Evolutionary conservation across 495 filamentous ascomycete species (phyloP), one percentile per base, ranked within the genome.

Genomic region (Viridothelium virens): DNA sequence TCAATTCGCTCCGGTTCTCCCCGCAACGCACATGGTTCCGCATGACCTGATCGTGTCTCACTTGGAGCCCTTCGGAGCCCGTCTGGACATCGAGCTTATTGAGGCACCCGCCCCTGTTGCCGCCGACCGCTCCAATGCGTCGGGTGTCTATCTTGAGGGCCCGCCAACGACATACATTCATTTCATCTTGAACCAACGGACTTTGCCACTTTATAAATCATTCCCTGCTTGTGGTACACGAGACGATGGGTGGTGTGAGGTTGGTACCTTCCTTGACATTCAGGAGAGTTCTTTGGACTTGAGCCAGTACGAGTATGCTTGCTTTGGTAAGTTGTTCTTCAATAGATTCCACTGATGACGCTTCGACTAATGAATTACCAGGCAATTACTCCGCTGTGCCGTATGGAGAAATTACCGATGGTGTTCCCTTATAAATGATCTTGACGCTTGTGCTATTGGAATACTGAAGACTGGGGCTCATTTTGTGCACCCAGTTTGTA

Each of bases 21-120:
- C 83, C 11, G 70, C 78, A 5, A 75, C 74, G 2, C 68, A 74
- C 3, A 77, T 83, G 38, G 77, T 80, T 0, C 74, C 73, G 31
- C 69, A 79, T 33, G 76, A 80, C 53, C 79, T 86, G 65, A 80
- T 82, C 37, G 79, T 86, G 11, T 81, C 80, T 41, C 79, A 84
- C 61, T 67, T 89, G 9, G 80, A 81, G 61, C 85, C 85, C 0
- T 89, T 88, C 68, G 85, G 76, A 4, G 84, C 80, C 3, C 75
- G 85, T 1, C 74, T 88, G 1, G 85, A 87, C 71, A 87, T 88
- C 61, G 86, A 89, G 68, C 76, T 89, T 50, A 85, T 88, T 70
- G 73, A 76, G 4, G 78, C 85, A 2, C 86, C 85, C 0, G 75
- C 78, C 16, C 80, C 83, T 14, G 73, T 88, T 2, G 66, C 71